Conservation (phyloP, 2,329 filamentous ascomycete genomes). For the Dactylellina parvicollis region DNA sequence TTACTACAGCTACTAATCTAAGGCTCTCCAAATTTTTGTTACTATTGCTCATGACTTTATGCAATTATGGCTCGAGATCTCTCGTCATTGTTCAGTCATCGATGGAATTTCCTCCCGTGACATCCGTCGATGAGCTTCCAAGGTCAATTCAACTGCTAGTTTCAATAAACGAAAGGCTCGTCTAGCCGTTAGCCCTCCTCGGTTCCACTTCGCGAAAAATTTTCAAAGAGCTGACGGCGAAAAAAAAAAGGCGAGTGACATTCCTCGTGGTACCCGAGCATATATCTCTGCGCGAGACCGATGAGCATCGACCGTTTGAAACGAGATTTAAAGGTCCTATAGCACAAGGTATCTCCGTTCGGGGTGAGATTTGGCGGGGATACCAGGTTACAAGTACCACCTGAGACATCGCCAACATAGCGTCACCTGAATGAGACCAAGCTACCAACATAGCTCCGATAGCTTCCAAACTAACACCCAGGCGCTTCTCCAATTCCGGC, state of each 20-base stretch:
- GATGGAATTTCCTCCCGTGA: slow-evolving; percentile 25
- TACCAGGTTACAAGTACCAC: slow-evolving; percentile 51
- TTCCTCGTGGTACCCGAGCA: slow-evolving; percentile 24
- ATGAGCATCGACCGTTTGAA: slow-evolving; percentile 38
- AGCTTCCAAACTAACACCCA: slow-evolving; percentile 30
- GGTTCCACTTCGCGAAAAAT: slow-evolving; percentile 35
- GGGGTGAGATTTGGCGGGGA: slow-evolving; percentile 5
- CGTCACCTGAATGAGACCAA: slow-evolving; percentile 50
- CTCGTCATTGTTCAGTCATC: slow-evolving; percentile 54
- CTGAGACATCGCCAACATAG: slow-evolving; percentile 54
- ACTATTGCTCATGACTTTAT: slow-evolving; percentile 35
- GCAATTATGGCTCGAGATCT: slow-evolving; percentile 34
- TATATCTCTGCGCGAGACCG: slow-evolving; percentile 13
- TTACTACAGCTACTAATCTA: not conserved
- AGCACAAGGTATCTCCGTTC: not conserved
- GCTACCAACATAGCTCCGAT: slow-evolving; percentile 49
- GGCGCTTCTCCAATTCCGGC: slow-evolving; percentile 53
- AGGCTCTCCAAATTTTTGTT: not conserved
- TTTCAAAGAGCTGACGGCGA: not conserved
- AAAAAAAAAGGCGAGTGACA: slow-evolving; percentile 22
- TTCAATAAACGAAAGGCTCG: slow-evolving; percentile 32
- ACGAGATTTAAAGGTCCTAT: not conserved
- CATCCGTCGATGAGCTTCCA: slow-evolving; percentile 22
- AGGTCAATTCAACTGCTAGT: not conserved
- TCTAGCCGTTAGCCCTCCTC: slow-evolving; percentile 23